Percentiles rank a stretch among this genome's conserved stretches.
Conservation (phyloP, 176 grass and related monocot genomes). For the Thalia dealbata region DNA sequence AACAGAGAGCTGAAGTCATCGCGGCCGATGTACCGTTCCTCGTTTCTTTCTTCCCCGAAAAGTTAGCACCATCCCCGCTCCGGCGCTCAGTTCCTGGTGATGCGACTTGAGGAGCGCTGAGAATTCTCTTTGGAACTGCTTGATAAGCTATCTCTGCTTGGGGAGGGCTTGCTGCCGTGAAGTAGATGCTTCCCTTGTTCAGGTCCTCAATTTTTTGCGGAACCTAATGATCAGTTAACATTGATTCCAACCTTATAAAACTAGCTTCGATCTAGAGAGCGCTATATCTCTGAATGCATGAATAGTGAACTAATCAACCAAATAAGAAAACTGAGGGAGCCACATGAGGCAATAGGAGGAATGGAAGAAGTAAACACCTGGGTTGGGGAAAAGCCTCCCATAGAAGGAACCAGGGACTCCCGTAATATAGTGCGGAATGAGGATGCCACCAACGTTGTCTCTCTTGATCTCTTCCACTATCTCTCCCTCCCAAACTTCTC, state of each 20-base stretch:
- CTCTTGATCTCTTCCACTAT: background rate
- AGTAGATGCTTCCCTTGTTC: conserved; percentile 46
- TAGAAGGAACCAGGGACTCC: conserved; percentile 10
- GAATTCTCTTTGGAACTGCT: conserved; percentile 33
- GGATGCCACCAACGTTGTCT: background rate
- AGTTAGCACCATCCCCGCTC: conserved; percentile 31
- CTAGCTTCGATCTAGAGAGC: no score
- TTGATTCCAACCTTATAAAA: no score
- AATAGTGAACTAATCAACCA: background rate
- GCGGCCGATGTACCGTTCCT: background rate
- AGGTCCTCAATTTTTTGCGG: background rate
- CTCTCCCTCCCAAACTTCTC: background rate
- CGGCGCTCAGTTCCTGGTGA: conserved; percentile 19
- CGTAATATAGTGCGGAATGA: background rate
- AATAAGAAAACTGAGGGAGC: background rate
- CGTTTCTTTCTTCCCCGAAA: conserved; percentile 36
- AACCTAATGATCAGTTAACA: background rate
- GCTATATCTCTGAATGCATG: no score
- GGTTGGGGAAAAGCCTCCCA: conserved; percentile 11
- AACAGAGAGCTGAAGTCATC: conserved; percentile 23
- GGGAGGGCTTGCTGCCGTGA: conserved; percentile 23
- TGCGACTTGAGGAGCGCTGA: conserved; percentile 32
- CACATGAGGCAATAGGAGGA: conserved; percentile 1
- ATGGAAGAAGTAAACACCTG: conserved; percentile 21
- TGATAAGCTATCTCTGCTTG: conserved; percentile 28